These are phyloP conservation scores for Mangifera indica DNA, from an alignment of 345 rosid species.

Conservation along the genomic window DNA sequence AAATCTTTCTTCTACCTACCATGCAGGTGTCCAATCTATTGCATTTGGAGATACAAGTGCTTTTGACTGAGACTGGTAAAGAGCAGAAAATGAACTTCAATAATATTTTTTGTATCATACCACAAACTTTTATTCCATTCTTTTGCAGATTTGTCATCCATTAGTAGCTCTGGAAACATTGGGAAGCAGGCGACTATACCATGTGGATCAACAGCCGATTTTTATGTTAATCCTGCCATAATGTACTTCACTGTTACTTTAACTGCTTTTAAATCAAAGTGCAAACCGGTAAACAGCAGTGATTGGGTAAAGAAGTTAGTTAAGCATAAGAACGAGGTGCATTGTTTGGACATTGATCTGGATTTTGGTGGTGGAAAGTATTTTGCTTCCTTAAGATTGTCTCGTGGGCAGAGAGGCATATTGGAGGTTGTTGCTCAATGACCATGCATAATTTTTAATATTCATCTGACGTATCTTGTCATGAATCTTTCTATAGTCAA, in stretches of 20 bases:
- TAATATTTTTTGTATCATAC: constrained; percentile 11
- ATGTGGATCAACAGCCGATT: constrained; percentile 66
- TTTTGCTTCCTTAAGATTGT: constrained; percentile 70
- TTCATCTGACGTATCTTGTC: constrained; percentile 14
- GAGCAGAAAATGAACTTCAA: constrained; percentile 27
- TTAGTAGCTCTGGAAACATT: constrained; percentile 36
- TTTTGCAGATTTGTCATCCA: constrained; percentile 48
- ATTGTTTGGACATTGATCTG: constrained; percentile 66
- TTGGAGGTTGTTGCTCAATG: constrained; percentile 63
- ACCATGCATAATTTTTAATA: not conserved
- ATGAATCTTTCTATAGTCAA: not conserved
- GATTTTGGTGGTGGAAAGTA: constrained; percentile 84
- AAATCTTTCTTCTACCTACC: constrained; percentile 87
- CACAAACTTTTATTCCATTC: constrained; percentile 26
- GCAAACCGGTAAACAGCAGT: constrained; percentile 78
- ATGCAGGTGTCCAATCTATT: constrained; percentile 72
- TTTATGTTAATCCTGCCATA: constrained; percentile 76
- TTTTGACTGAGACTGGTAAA: constrained; percentile 70
- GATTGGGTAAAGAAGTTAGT: constrained; percentile 83
- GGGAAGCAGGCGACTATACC: constrained; percentile 80
- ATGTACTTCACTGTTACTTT: constrained; percentile 66
- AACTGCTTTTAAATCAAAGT: constrained; percentile 54
- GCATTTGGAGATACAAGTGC: constrained; percentile 63
- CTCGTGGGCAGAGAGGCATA: constrained; percentile 78
- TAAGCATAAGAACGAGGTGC: constrained; percentile 53